Evolutionary conservation across 179 eudicot genomes (phyloP).

Genomic region (Patellifolia procumbens): DNA sequence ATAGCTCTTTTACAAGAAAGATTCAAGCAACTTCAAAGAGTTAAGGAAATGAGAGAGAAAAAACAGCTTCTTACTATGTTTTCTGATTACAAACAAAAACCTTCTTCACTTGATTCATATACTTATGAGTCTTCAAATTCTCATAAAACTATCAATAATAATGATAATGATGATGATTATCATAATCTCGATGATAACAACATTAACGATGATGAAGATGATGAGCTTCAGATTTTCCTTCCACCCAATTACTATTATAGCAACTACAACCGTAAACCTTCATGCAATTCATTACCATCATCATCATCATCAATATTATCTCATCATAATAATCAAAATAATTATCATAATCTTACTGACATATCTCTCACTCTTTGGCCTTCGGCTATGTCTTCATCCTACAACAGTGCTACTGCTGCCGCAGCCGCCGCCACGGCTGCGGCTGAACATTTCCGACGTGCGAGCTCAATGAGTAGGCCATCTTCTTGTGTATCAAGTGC

Average conservation of each 20-base stretch:
- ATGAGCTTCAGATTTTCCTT: slow-evolving; percentile 36
- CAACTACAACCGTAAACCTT: slow-evolving; percentile 18
- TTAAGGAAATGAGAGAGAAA: slow-evolving; percentile 67
- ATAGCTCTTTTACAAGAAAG: slow-evolving; percentile 76
- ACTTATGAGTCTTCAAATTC: not conserved
- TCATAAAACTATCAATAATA: not conserved
- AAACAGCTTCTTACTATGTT: slow-evolving; percentile 49
- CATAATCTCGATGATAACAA: not conserved
- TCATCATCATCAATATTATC: slow-evolving; percentile 12
- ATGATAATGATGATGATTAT: not conserved
- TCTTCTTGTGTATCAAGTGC: slow-evolving; percentile 8
- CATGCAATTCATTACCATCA: slow-evolving; percentile 20
- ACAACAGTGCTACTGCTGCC: not conserved
- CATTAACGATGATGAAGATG: slow-evolving; percentile 8
- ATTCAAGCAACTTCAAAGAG: slow-evolving; percentile 63
- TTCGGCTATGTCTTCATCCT: slow-evolving; percentile 17
- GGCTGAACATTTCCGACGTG: not conserved
- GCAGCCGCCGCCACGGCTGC: not conserved
- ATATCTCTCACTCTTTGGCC: slow-evolving; percentile 43
- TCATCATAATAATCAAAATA: slow-evolving; percentile 5
- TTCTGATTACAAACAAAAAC: slow-evolving; percentile 22
- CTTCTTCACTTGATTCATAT: no score
- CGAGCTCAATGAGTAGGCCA: not conserved
- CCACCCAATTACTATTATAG: slow-evolving; percentile 36
- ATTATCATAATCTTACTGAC: slow-evolving; percentile 14